Evolutionary conservation across 345 rosid species (phyloP).

Genomic region (Aquilaria sinensis): DNA sequence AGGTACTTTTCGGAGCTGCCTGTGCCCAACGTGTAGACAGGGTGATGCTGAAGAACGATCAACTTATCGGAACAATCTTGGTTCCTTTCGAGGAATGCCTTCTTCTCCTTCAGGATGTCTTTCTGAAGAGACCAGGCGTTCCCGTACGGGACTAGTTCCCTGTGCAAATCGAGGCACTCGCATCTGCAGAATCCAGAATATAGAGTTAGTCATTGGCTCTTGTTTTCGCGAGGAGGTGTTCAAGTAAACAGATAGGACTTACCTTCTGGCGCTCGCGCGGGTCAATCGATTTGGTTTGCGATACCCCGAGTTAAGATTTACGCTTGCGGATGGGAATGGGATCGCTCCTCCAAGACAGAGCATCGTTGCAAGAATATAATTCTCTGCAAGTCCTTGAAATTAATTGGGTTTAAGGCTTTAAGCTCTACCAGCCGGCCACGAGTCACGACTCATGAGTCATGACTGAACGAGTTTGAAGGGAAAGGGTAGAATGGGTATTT

Average conservation of each 20-base stretch:
- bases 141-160: slow-evolving; percentile 53
- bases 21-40: slow-evolving; percentile 79
- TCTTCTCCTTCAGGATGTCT: slow-evolving; percentile 48
- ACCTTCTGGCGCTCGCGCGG: slow-evolving; percentile 16
- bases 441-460: too few species aligned
- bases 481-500: too few species aligned
- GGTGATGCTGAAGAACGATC: slow-evolving; percentile 59
- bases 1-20: slow-evolving; percentile 48
- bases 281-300: slow-evolving; percentile 2
- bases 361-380: slow-evolving; percentile 5
- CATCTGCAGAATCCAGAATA: slow-evolving; percentile 33
- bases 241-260: slow-evolving; percentile 21
- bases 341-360: slow-evolving; percentile 14
- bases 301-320: slow-evolving; percentile 1
- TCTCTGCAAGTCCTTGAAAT: too few species aligned
- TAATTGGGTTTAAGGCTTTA: too few species aligned
- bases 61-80: slow-evolving; percentile 63
- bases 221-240: slow-evolving; percentile 15
- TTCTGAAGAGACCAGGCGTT: slow-evolving; percentile 83
- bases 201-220: neutral
- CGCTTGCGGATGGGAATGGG: slow-evolving; percentile 8
- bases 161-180: slow-evolving; percentile 55
- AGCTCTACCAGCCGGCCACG: too few species aligned
- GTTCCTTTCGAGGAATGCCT: slow-evolving; percentile 37
- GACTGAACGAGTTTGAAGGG: too few species aligned